Conservation (phyloP, 1,284 basidiomycete species). For the Cryptococcus deneoformans region DNA sequence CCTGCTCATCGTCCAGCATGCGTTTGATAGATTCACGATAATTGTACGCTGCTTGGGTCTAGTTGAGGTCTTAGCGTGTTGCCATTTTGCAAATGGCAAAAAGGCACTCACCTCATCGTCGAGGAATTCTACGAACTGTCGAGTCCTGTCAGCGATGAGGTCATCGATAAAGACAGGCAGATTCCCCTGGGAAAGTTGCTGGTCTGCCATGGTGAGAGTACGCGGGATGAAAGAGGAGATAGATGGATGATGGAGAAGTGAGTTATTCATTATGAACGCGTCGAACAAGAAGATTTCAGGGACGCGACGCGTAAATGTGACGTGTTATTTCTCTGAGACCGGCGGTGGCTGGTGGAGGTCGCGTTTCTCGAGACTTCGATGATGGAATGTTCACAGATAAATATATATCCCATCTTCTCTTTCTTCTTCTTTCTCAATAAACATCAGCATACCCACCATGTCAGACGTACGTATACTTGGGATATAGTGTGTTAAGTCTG, state of each 20-base stretch:
- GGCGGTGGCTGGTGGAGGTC: slow-evolving; percentile 1
- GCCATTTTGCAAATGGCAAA: neutral
- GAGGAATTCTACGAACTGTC: slow-evolving; percentile 84
- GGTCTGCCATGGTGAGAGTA: slow-evolving; percentile 32
- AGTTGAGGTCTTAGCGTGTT: neutral
- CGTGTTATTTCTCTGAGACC: slow-evolving; percentile 6
- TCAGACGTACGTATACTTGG: slow-evolving; percentile 21
- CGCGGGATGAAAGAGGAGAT: neutral
- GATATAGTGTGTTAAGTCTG: neutral
- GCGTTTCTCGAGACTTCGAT: slow-evolving; percentile 15
- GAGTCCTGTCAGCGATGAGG: slow-evolving; percentile 67
- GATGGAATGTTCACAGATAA: neutral
- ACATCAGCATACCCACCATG: slow-evolving; percentile 5
- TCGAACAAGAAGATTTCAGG: slow-evolving; percentile 8
- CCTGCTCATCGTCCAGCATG: slow-evolving; percentile 79
- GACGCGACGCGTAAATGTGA: slow-evolving; percentile 15
- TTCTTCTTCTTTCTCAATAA: neutral
- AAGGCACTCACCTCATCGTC: slow-evolving; percentile 65
- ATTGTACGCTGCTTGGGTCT: slow-evolving; percentile 55
- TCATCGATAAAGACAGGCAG: slow-evolving; percentile 57
- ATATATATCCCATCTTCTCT: neutral
- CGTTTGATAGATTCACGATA: slow-evolving; percentile 83
- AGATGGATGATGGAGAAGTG: neutral
- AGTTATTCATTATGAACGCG: slow-evolving; percentile 3
- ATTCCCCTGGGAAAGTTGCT: slow-evolving; percentile 37